Percentiles rank a stretch among this genome's conserved stretches.
Conservation (phyloP, 2,329 filamentous ascomycete species). For the Pezicula radicicola region DNA sequence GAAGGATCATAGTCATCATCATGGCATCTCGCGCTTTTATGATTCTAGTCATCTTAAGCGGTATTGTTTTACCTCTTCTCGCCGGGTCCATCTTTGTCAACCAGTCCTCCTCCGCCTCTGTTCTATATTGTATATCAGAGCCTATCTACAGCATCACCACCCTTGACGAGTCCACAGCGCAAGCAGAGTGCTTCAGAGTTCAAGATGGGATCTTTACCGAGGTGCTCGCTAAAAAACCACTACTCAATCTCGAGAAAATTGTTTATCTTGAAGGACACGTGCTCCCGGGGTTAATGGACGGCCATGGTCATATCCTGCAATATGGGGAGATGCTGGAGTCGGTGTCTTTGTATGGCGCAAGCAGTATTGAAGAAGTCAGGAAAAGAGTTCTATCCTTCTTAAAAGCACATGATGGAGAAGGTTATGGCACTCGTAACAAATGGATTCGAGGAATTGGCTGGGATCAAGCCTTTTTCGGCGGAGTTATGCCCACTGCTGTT, state of each 20-base stretch:
- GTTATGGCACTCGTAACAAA: constrained; percentile 42
- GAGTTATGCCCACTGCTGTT: constrained; percentile 57
- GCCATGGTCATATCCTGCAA: constrained; percentile 63
- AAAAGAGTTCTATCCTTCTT: constrained; percentile 50
- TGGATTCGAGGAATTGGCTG: constrained; percentile 69
- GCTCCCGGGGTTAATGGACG: constrained; percentile 68
- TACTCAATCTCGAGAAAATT: constrained; percentile 25
- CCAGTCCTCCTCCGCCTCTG: constrained; percentile 5
- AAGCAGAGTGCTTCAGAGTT: constrained; percentile 55
- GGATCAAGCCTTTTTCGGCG: constrained; percentile 64
- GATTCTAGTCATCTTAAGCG: not conserved
- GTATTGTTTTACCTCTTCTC: not conserved
- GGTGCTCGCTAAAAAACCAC: constrained; percentile 37
- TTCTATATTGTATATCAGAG: constrained; percentile 21
- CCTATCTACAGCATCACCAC: constrained; percentile 42
- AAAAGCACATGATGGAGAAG: constrained; percentile 44
- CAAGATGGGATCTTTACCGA: constrained; percentile 46
- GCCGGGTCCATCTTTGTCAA: not conserved
- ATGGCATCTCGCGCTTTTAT: not conserved
- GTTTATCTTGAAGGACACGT: constrained; percentile 46
- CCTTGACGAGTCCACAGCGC: constrained; percentile 32
- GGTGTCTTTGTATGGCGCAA: constrained; percentile 59
- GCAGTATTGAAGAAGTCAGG: constrained; percentile 53
- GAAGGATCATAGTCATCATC: not conserved
- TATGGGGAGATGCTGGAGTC: constrained; percentile 68